Evolutionary conservation across 441 rosid genomes (phyloP).

Genomic region (Populus hybrid): DNA sequence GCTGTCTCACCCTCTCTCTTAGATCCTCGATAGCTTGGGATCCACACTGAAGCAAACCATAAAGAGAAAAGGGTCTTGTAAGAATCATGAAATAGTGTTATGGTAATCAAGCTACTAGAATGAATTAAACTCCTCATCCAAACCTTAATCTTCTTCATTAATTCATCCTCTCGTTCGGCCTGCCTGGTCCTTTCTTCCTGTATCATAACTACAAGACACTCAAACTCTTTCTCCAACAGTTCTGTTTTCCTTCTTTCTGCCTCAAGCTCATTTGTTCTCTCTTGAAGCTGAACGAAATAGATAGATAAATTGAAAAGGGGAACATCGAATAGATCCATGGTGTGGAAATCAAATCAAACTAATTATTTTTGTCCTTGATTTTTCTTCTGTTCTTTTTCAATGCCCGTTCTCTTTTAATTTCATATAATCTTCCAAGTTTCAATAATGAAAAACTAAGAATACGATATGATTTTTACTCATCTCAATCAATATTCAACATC

Average conservation of each 20-base stretch:
- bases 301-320: neutral
- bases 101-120: neutral
- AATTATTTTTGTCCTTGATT: neutral
- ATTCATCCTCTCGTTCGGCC: conserved; percentile 22
- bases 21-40: neutral
- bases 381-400: neutral
- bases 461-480: neutral
- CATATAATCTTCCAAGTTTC: neutral
- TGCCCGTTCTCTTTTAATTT: neutral
- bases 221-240: conserved; percentile 22
- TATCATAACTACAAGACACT: conserved; percentile 6
- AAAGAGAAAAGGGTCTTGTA: neutral
- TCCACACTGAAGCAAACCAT: neutral
- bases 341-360: neutral
- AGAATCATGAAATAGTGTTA: neutral
- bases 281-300: conserved; percentile 14
- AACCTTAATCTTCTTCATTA: conserved; percentile 35
- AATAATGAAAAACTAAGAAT: neutral
- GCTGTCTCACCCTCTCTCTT: neutral
- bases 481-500: neutral
- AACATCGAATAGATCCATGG: neutral
- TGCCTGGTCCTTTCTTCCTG: conserved; percentile 30
- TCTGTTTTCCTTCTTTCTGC: conserved; percentile 23
- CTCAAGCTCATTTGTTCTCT: conserved; percentile 26
- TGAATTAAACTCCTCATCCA: conserved; percentile 1